These are phyloP conservation scores for Oldenlandia corymbosa DNA, from an alignment of 257 asterid genomes.

Conservation along the genomic window DNA sequence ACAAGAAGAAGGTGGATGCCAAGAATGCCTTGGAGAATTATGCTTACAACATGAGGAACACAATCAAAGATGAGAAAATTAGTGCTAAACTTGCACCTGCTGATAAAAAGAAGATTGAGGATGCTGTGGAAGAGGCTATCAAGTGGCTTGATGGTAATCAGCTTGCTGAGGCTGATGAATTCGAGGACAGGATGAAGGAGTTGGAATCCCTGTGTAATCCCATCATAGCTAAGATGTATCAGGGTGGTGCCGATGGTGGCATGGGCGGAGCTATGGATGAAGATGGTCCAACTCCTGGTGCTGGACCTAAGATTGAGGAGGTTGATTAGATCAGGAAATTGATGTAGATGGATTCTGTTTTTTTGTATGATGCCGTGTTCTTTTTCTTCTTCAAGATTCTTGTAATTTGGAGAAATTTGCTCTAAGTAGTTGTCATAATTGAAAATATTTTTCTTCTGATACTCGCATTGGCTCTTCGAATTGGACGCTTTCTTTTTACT, in stretches of 20 bases:
- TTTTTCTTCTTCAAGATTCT: too few relatives aligned
- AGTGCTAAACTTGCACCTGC: constrained; percentile 44
- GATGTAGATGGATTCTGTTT: too few relatives aligned
- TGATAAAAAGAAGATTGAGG: constrained; percentile 19
- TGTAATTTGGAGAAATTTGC: too few relatives aligned
- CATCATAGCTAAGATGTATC: constrained; percentile 31
- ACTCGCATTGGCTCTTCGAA: too few relatives aligned
- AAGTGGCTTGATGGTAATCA: constrained; percentile 19
- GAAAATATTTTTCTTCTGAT: too few relatives aligned
- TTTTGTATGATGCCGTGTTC: too few relatives aligned
- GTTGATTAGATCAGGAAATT: constrained; percentile 24
- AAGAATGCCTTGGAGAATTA: constrained; percentile 54
- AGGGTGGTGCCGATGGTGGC: constrained; percentile 24
- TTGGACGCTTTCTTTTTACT: too few relatives aligned
- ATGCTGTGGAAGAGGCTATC: constrained; percentile 19
- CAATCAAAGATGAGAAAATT: constrained; percentile 50
- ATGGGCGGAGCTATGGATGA: constrained; percentile 24
- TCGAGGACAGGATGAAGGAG: constrained; percentile 22
- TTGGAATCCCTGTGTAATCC: constrained; percentile 29
- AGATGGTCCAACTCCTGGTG: constrained; percentile 21
- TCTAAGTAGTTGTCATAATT: too few relatives aligned
- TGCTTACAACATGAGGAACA: constrained; percentile 68
- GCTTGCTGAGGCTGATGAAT: constrained; percentile 18
- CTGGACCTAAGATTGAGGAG: constrained; percentile 31
- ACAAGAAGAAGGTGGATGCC: constrained; percentile 56